Base-by-base conservation (phyloP, 805 yeast genomes). In the Candida ovalis region DNA sequence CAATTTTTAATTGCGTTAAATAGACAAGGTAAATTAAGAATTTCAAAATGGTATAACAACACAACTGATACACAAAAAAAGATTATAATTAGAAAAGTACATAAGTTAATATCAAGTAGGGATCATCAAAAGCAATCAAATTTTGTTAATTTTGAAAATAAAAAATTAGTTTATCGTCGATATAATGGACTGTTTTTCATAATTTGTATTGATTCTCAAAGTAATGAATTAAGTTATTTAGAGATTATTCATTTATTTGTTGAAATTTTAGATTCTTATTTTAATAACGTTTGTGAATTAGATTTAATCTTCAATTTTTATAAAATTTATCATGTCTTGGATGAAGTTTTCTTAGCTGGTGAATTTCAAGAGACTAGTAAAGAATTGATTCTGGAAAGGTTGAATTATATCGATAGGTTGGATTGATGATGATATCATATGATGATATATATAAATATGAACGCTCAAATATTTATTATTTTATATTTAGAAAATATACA, bases 151-250 rank as follows among this genome's bases (percentile, higher is more conserved):
- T 80, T 81, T 53, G 78, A 81, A 17, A 77, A 78, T 49, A 70
- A 74, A 48, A 87, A 86, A 61, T 70, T 94, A 44, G 90, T 92
- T 0, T 91, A 91, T 63, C 73, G 96, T 53, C 71, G 97, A 49
- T 92, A 92, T 62, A 97, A 97, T 3, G 98, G 98, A 6, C 70
- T 92, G 12, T 92, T 82, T 65, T 90, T 94, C 63, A 81, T 90
- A n/a, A 77, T 86, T 51, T 86, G 95, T 44, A 79, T 91, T 8
- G 96, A 88, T 56, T 62, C 76, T n/a, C 68, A 70, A 10, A 97
- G 90, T 61, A 88, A 87, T 60, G 97, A 90, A 61, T 76, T 94
- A 49, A 79, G 83, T 45, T 87, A 86, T 59, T 70, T 94, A 44
- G 96, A 94, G 52, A 81, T 87, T 24, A 81, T 92, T 35, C 98